Evolutionary conservation across 225 moss, liverwort and hornwort species (phyloP), one percentile per base, ranked within the genome.

Genomic region (Polytrichum commune): DNA sequence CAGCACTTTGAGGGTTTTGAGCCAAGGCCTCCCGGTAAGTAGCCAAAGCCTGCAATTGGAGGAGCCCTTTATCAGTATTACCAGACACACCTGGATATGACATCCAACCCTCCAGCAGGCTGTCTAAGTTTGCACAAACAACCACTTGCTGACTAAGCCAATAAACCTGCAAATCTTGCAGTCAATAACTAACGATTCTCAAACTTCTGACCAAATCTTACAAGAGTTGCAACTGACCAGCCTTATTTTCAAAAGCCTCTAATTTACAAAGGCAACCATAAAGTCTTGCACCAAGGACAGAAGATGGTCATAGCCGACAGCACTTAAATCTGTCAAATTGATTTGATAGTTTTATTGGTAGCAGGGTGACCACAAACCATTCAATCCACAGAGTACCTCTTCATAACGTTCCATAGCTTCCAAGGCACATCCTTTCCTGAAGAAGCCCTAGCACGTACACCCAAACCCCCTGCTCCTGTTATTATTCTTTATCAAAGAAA

Each of bases 401-500:
- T 98, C 97, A 67, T 91, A 87, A 57, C 91, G 92, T 80, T 98
- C 87, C 77, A 92, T 87, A 53, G 95, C 95, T 75, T 98, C 97
- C 79, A 98, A 86, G 67, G 86, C 89, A 79, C 88, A 90, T 83
- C 95, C 97, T 81, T 95, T 98, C 91, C 95, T 98, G 91, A 98
- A 98, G 84, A 93, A 93, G 77, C 97, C 97, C 97, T 97, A 88
- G 84, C 81, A 82, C 83, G 76, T 56, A 67, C 74, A 81, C 69
- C 77, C 79, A 82, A 79, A 29, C 74, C 72, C 73, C 70, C 80
- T 76, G 66, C 74, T 77, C 74, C 68, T 75, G 77, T 90, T 86
- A 90, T 61, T 67, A 79, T 66, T 57, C 69, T 68, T 68, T 72
- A 53, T 71, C 71, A 74, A 77, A 62, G 62, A 64, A 65, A 32